Evolutionary conservation across 352 stramenopile species (phyloP).

Genomic region (Phytophthora multivora): DNA sequence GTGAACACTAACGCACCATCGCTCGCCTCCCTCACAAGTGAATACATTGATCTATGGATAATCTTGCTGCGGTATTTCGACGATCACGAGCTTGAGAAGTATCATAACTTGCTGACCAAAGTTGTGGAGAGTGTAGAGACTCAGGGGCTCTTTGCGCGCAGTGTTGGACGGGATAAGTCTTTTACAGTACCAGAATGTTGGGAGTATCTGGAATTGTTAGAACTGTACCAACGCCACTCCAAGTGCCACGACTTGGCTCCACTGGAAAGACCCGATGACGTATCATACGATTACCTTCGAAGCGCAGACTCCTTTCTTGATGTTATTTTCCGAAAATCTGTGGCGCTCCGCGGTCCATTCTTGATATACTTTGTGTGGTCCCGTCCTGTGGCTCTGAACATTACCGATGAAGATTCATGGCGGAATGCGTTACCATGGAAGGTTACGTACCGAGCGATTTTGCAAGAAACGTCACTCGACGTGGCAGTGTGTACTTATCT

Average conservation of each 20-base stretch:
- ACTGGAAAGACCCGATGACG: conserved; percentile 20
- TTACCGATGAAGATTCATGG: conserved; percentile 43
- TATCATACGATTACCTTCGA: conserved; percentile 30
- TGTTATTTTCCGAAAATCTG: conserved; percentile 28
- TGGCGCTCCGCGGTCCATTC: conserved; percentile 39
- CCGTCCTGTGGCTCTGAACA: conserved; percentile 33
- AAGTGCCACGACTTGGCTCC: conserved; percentile 26
- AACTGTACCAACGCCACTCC: conserved; percentile 31
- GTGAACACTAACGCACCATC: conserved; percentile 44
- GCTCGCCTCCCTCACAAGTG: conserved; percentile 26
- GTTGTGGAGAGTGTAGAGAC: conserved; percentile 46
- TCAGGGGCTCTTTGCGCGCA: conserved; percentile 28
- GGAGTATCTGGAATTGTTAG: conserved; percentile 40
- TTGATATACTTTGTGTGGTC: conserved; percentile 59
- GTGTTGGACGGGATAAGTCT: conserved; percentile 18
- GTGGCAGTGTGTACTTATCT: conserved; percentile 36
- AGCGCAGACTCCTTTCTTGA: conserved; percentile 28
- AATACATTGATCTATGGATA: conserved; percentile 53
- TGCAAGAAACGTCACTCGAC: conserved; percentile 36
- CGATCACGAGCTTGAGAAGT: conserved; percentile 53
- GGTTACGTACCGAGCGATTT: conserved; percentile 36
- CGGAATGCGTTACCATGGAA: conserved; percentile 50
- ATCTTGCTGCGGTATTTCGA: conserved; percentile 53
- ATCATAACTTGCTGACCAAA: conserved; percentile 42
- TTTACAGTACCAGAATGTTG: conserved; percentile 35